A percentile compares a stretch with the other conserved stretches of the same genome.
These are phyloP conservation scores for Fusarium beomiforme DNA, from an alignment of 2,329 filamentous ascomycete genomes.

Conservation along the genomic window DNA sequence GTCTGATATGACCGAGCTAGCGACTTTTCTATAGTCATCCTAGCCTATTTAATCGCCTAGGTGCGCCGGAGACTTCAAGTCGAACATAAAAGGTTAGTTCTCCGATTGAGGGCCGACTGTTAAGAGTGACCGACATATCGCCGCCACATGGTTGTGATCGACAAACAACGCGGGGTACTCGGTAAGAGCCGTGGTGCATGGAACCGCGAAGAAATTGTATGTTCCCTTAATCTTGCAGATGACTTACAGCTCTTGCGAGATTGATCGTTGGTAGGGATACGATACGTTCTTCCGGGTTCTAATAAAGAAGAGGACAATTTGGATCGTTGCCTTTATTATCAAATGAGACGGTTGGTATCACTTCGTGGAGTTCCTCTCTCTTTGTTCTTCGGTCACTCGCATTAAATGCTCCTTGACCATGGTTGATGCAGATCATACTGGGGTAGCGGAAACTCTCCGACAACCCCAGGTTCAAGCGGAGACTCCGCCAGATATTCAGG, in stretches of 20 bases:
- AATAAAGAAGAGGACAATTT: too few relatives aligned
- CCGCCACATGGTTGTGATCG: constrained; percentile 3
- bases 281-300: too few relatives aligned
- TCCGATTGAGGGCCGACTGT: constrained; percentile 20
- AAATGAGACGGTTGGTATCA: too few relatives aligned
- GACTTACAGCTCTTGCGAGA: too few relatives aligned
- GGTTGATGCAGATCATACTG: not conserved
- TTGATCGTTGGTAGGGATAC: too few relatives aligned
- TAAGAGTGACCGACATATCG: constrained; percentile 10
- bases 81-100: not conserved
- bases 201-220: rapidly evolving
- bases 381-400: too few relatives aligned
- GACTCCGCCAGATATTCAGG: constrained; percentile 6
- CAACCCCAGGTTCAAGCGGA: constrained; percentile 1
- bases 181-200: not conserved
- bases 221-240: too few relatives aligned
- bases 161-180: not conserved
- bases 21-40: rapidly evolving
- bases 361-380: too few relatives aligned
- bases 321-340: too few relatives aligned
- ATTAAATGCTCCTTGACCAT: not conserved
- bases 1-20: too few relatives aligned
- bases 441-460: not conserved
- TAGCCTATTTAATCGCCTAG: rapidly evolving
- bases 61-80: not conserved